Base-by-base conservation (phyloP, 495 filamentous ascomycete genomes). In the Aspergillus olivimuriae region DNA sequence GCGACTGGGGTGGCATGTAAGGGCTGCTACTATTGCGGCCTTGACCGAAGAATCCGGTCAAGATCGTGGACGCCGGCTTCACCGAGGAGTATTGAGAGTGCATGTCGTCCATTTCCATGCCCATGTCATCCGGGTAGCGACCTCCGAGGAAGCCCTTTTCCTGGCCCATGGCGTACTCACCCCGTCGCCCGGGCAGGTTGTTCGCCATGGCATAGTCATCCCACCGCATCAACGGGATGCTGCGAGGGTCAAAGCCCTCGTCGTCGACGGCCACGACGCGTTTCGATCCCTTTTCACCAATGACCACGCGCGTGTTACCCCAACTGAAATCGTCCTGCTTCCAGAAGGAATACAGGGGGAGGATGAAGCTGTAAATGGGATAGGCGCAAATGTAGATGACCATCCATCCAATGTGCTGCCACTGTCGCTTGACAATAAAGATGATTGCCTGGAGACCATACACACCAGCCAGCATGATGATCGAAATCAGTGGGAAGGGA, bases 371-470 rank as follows among this genome's bases (percentile, higher is more conserved):
- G 69, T 89, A 95, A 53, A 98, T 84, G 0, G 94, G 94, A 74
- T 85, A 95, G 1, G 92, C 94, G 6, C 89, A 52, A 49, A 98
- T 75, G 63, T 98, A 98, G 56, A 98, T 97, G 56, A 97, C 84
- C 88, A 98, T 96, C 92, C 92, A 98, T 35, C 92, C 92, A 32
- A 98, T 74, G 57, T 95, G 89, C 61, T 98, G 88, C 92, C 92
- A 98, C 64, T 97, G 87, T 10, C 94, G 77, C 63, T 90, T 94
- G 50, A 97, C 66, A 52, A 97, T 88, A 72, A 98, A 98, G 53
- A 98, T 92, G 21, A 96, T 66, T 2, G 89, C 89, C 56, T 98
- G 92, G 10, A 98, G 78, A 72, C 92, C 92, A 54, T 98, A 98
- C 4, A 97, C 86, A 50, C 75, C 87, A 20, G 85, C 90, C 55